Percentiles rank a stretch among this genome's conserved stretches.
phyloP scores from a whole-genome alignment of 176 grass and related monocot genomes.

The Juncus effusus region DNA sequence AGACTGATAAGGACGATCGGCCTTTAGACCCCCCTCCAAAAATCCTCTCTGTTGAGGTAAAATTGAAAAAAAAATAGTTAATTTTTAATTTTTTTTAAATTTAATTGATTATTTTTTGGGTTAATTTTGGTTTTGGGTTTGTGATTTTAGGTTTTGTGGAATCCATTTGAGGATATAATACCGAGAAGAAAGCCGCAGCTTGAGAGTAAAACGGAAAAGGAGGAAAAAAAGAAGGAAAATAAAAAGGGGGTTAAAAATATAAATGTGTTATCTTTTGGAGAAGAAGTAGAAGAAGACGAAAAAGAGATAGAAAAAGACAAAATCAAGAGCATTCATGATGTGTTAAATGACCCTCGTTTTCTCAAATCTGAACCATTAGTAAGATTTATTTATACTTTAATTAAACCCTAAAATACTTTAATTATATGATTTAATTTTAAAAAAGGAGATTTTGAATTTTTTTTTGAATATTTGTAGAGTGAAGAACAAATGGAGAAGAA shows the following conservation, averaged over 20 bases:
- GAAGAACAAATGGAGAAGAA: constrained; percentile 67
- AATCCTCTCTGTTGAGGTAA: constrained; percentile 91
- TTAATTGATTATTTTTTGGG: not conserved
- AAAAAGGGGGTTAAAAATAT: constrained; percentile 90
- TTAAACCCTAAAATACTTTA: constrained; percentile 19
- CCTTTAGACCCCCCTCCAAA: constrained; percentile 61
- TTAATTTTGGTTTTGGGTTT: not conserved
- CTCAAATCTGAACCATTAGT: constrained; percentile 51
- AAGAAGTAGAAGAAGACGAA: constrained; percentile 87
- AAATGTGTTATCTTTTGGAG: constrained; percentile 90
- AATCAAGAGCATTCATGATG: constrained; percentile 98
- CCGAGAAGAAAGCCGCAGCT: constrained; percentile 60
- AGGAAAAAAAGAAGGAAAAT: constrained; percentile 44
- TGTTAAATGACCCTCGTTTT: constrained; percentile 83
- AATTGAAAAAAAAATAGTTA: too few relatives aligned
- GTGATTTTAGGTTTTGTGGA: constrained; percentile 72
- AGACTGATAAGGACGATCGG: constrained; percentile 88
- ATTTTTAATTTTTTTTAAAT: constrained; percentile 1
- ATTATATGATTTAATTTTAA: constrained; percentile 24
- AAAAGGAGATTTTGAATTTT: not conserved
- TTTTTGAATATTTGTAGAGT: constrained; percentile 42
- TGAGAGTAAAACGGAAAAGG: constrained; percentile 44
- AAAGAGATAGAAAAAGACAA: constrained; percentile 58
- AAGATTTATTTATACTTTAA: not conserved
- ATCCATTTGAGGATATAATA: constrained; percentile 94